Evolutionary conservation across 2,329 filamentous ascomycete genomes (phyloP), one percentile per base, ranked within the genome.

Genomic region (Bipolaris sorokiniana): DNA sequence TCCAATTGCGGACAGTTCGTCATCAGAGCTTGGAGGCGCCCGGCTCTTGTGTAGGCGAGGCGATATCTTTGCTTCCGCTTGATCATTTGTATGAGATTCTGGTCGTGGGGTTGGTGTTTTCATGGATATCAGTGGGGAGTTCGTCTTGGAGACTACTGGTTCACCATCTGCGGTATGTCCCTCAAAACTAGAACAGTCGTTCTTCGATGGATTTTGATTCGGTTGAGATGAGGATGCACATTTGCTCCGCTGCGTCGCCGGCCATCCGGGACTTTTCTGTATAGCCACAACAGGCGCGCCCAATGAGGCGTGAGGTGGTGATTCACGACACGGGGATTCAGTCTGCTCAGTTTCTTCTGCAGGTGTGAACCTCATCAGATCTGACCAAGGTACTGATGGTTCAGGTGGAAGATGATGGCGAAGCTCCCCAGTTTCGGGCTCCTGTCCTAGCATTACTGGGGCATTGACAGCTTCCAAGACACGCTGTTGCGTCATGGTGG

Each of bases 401-500:
- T 76, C 69, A 2, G 59, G 59, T 26, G 64, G 56, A 45, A 61
- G 65, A 31, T 68, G 58, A 45, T 65, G 66, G 15, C 44, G 59
- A 31, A 52, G 50, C 34, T 44, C 50, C 37, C 61, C 51, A 33
- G 11, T 15, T 16, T 68, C 65, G 7, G 54, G 33, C 4, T 66
- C 64, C 31, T 74, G 47, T 15, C 66, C 70, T 15, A 70, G 59
- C 28, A 70, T 69, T 6, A 28, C 59, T 28, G 72, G 68, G 20
- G 62, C 66, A 44, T 63, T 56, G 16, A 76, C 71, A 34, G 71
- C 69, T 34, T 77, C 75, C 23, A 80, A 48, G 48, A 81, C 60
- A n/a, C 71, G 68, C 59, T 77, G 71, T 58, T 79, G 76, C 16
- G 75, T 78, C 10, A 75, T 71, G 31, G 75, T 77, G 33, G 74